Conservation (phyloP, 139 green algal species). For the Volvox reticuliferus region DNA sequence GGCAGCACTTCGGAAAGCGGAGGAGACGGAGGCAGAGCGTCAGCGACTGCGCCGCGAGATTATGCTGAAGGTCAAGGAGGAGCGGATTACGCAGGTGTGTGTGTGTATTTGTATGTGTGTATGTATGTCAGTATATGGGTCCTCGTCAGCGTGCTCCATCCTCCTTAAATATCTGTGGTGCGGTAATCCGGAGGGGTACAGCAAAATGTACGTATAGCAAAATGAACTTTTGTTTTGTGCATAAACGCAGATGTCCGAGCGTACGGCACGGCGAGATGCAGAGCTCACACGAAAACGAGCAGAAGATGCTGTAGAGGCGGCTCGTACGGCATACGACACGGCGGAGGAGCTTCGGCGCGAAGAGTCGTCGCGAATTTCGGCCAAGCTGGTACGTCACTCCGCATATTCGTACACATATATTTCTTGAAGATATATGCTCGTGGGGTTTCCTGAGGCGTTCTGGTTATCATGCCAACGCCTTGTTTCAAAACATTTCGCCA, state of each 20-base stretch:
- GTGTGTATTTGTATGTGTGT: too few relatives aligned
- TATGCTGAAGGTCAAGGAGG: constrained; percentile 46
- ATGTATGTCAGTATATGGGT: too few relatives aligned
- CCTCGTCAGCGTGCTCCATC: too few relatives aligned
- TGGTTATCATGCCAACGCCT: too few relatives aligned
- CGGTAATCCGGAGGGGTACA: too few relatives aligned
- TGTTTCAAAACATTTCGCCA: too few relatives aligned
- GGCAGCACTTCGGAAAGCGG: constrained; percentile 21
- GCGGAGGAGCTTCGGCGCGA: constrained; percentile 56
- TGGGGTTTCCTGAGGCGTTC: too few relatives aligned
- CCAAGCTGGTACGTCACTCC: constrained; percentile 32
- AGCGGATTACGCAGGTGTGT: constrained; percentile 41
- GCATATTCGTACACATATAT: too few relatives aligned
- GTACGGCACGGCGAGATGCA: neutral
- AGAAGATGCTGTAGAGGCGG: constrained; percentile 49
- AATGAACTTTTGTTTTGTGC: too few relatives aligned
- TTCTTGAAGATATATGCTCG: too few relatives aligned
- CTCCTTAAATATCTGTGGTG: too few relatives aligned
- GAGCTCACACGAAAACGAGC: constrained; percentile 7
- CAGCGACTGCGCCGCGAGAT: constrained; percentile 48
- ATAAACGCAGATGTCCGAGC: constrained; percentile 12
- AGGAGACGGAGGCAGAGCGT: constrained; percentile 41
- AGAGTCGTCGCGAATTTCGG: constrained; percentile 12
- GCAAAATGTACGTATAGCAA: too few relatives aligned
- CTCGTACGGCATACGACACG: constrained; percentile 56